Evolutionary conservation across 139 green algal genomes (phyloP).

Genomic region (Bryopsis sp.): DNA sequence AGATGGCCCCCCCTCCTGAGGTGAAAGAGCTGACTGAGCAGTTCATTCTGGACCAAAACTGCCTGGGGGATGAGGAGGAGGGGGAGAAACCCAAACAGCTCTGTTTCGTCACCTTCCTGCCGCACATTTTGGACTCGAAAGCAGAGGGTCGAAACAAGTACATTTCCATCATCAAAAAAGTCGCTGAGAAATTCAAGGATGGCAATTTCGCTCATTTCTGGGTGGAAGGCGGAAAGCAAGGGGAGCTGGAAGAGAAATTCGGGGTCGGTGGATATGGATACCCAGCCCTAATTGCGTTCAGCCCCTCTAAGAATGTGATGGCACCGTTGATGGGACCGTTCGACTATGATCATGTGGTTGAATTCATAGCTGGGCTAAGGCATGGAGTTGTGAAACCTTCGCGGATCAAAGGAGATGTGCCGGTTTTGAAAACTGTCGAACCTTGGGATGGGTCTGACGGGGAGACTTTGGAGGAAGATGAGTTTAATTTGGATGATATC

Average conservation of each 20-base stretch:
- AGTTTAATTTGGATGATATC: slow-evolving; percentile 80
- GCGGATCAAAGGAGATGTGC: slow-evolving; percentile 20
- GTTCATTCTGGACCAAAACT: slow-evolving; percentile 29
- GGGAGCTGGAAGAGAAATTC: slow-evolving; percentile 58
- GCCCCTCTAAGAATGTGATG: slow-evolving; percentile 36
- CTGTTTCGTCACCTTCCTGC: slow-evolving; percentile 80
- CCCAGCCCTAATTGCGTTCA: slow-evolving; percentile 66
- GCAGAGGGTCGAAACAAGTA: slow-evolving; percentile 59
- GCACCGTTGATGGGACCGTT: slow-evolving; percentile 8
- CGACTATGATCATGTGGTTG: slow-evolving; percentile 21
- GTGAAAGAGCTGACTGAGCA: slow-evolving; percentile 19
- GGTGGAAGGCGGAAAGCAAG: slow-evolving; percentile 57
- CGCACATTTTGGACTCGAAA: slow-evolving; percentile 79
- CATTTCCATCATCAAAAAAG: slow-evolving; percentile 47
- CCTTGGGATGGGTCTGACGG: slow-evolving; percentile 79
- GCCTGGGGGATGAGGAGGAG: slow-evolving; percentile 34
- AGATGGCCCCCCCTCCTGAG: slow-evolving; percentile 45
- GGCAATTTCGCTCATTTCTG: slow-evolving; percentile 71
- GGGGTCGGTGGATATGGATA: slow-evolving; percentile 74
- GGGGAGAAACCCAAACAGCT: slow-evolving; percentile 26
- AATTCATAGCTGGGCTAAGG: slow-evolving; percentile 17
- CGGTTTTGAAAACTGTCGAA: slow-evolving; percentile 15
- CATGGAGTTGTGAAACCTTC: slow-evolving; percentile 18
- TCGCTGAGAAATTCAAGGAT: slow-evolving; percentile 61
- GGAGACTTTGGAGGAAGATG: slow-evolving; percentile 53